Base-by-base conservation (phyloP, 768 basidiomycete genomes). In the Lentinula raphanica region DNA sequence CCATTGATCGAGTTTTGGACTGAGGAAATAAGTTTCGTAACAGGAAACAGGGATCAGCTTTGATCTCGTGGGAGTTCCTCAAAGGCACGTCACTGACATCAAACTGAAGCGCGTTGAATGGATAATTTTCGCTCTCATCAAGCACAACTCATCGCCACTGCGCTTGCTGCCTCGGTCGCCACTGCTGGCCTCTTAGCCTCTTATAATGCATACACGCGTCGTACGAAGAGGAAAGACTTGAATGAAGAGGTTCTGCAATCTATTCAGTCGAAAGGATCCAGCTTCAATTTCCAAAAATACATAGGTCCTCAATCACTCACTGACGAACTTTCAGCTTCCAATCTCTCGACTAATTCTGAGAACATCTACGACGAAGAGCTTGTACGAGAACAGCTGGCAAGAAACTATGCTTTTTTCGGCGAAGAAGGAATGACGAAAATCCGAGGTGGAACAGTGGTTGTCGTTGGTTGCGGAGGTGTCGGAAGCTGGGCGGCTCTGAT, bases 401-500 rank as follows among this genome's bases (percentile, higher is more conserved):
- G 97, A 40, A 98, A 98, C 72, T 97, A 96, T 65, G 86, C 90
- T 8, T 98, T 98, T 73, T 89, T 98, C 54, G 94, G 93, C 0
- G 90, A 95, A 31, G 90, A 93, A 35, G 84, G 84, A 39, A 96
- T 98, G 92, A 69, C 73, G 9, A 86, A 83, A 66, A 79, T 98
- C 54, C 79, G 97, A 54, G 67, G 76, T 8, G 83, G 85, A 12
- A 82, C 78, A 4, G 94, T 98, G 1, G 94, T 92, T 17, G 76
- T 98, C 19, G 87, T 99, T 3, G 97, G 97, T 5, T 93, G 94
- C 63, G 97, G 97, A 58, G 96, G 97, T 2, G 97, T 99, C 0
- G 97, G 97, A 0, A 94, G 92, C 67, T 96, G 94, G 92, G 90
- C 87, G 36, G 94, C 94, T 15, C 83, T 96, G 31, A 96, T 96